Conservation (phyloP, 2,329 filamentous ascomycete species). For the Aspergillus latus region DNA sequence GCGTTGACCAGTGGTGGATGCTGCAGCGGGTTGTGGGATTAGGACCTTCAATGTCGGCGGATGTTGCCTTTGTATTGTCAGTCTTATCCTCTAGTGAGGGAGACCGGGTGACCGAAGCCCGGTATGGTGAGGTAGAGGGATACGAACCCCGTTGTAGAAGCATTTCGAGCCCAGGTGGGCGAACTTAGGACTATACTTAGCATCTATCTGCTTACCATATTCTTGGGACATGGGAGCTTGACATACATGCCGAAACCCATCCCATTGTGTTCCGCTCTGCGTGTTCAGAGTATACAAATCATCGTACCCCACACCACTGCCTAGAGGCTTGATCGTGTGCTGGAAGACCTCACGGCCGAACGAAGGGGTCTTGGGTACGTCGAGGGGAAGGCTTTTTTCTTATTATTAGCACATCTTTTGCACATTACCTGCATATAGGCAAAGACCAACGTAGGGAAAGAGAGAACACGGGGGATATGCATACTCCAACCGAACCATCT, state of each 20-base stretch:
- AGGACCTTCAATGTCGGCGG: conserved; percentile 35
- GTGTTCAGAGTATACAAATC: conserved; percentile 51
- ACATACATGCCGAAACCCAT: conserved; percentile 50
- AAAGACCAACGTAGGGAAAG: too few species aligned
- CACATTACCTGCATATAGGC: too few species aligned
- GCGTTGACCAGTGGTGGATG: conserved; percentile 44
- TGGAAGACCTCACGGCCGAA: conserved; percentile 55
- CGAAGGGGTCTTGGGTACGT: conserved; percentile 53
- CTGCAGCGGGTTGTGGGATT: conserved; percentile 40
- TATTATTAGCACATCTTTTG: neutral
- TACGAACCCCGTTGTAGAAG: conserved; percentile 45
- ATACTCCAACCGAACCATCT: conserved; percentile 57
- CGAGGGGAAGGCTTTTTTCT: conserved; percentile 50
- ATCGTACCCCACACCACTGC: conserved; percentile 41
- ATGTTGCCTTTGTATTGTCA: conserved; percentile 30
- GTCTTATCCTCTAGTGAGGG: neutral
- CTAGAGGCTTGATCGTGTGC: conserved; percentile 53
- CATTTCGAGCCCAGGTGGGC: conserved; percentile 37
- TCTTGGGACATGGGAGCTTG: neutral
- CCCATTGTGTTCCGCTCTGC: conserved; percentile 52
- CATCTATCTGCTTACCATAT: neutral
- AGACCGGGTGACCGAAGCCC: neutral
- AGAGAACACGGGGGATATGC: conserved; percentile 9
- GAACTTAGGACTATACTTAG: conserved; percentile 29
- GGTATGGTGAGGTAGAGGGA: neutral